phyloP scores from a whole-genome alignment of 2,329 filamentous ascomycete genomes.

The Xylaria digitata region DNA sequence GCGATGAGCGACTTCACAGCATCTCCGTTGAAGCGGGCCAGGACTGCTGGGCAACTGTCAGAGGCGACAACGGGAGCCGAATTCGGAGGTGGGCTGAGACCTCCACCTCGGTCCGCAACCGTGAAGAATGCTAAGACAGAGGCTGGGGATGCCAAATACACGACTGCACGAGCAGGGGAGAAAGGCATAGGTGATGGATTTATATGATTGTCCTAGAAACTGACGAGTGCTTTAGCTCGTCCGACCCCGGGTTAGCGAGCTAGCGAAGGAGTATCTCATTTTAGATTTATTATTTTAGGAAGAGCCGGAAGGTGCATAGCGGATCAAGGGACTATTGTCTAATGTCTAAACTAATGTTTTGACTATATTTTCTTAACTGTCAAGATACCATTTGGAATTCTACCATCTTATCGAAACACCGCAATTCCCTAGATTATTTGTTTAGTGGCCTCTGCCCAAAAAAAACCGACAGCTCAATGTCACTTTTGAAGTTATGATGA shows the following conservation, averaged over 20 bases:
- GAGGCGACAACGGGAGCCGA: conserved; percentile 7
- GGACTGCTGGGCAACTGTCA: conserved; percentile 17
- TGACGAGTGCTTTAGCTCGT: not conserved
- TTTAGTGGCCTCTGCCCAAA: not conserved
- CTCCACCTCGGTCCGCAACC: conserved; percentile 32
- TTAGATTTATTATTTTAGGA: conserved; percentile 12
- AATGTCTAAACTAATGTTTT: conserved; percentile 37
- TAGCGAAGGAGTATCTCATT: not conserved
- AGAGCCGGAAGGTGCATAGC: conserved; percentile 23
- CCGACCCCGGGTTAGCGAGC: not conserved
- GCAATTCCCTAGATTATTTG: not conserved
- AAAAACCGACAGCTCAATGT: not conserved
- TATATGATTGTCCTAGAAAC: conserved; percentile 15
- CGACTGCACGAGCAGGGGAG: not conserved
- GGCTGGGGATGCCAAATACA: not conserved
- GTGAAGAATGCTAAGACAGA: conserved; percentile 19
- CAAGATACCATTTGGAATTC: conserved; percentile 39
- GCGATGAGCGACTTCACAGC: conserved; percentile 12
- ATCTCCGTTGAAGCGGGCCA: conserved; percentile 26
- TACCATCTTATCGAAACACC: conserved; percentile 1
- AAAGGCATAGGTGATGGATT: conserved; percentile 4
- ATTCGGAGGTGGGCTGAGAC: conserved; percentile 24
- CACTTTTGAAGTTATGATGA: not conserved
- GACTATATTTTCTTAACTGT: conserved; percentile 22
- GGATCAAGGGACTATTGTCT: conserved; percentile 22